phyloP scores from a whole-genome alignment of 352 stramenopile species.

The Pythium rhizo-oryzae region DNA sequence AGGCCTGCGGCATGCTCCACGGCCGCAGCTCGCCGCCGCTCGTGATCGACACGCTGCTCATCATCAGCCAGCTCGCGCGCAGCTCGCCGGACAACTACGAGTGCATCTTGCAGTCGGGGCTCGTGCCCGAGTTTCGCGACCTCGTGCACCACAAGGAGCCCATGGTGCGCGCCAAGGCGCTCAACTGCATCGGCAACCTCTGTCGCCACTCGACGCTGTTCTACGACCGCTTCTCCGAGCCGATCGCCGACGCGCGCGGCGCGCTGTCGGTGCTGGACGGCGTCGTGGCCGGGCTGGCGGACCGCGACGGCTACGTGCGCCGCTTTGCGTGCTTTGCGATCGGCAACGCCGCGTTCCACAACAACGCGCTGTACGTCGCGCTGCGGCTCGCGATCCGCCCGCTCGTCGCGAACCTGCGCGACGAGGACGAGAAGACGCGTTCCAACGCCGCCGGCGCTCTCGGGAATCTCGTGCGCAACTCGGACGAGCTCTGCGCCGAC shows the following conservation, averaged over 20 bases:
- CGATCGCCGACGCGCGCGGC: conserved; percentile 6
- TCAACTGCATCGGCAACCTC: conserved; percentile 94
- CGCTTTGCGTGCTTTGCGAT: conserved; percentile 95
- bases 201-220: conserved; percentile 91
- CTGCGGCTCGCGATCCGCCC: conserved; percentile 68
- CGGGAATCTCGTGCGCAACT: conserved; percentile 93
- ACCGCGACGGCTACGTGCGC: conserved; percentile 80
- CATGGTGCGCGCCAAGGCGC: conserved; percentile 84
- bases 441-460: conserved; percentile 93
- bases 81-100: conserved; percentile 76
- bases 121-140: conserved; percentile 58
- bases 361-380: conserved; percentile 65
- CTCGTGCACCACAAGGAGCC: conserved; percentile 66
- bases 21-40: conserved; percentile 53
- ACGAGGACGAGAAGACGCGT: conserved; percentile 89
- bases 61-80: conserved; percentile 88
- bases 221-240: conserved; percentile 66
- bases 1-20: conserved; percentile 63
- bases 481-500: conserved; percentile 63
- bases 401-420: conserved; percentile 69
- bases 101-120: conserved; percentile 50
- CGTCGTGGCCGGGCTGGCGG: conserved; percentile 58
- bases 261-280: conserved; percentile 52
- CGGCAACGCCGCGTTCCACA: conserved; percentile 94
- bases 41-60: conserved; percentile 81